These are phyloP conservation scores for Malassezia yamatoensis DNA, from an alignment of 1,284 basidiomycete genomes.

Conservation along the genomic window DNA sequence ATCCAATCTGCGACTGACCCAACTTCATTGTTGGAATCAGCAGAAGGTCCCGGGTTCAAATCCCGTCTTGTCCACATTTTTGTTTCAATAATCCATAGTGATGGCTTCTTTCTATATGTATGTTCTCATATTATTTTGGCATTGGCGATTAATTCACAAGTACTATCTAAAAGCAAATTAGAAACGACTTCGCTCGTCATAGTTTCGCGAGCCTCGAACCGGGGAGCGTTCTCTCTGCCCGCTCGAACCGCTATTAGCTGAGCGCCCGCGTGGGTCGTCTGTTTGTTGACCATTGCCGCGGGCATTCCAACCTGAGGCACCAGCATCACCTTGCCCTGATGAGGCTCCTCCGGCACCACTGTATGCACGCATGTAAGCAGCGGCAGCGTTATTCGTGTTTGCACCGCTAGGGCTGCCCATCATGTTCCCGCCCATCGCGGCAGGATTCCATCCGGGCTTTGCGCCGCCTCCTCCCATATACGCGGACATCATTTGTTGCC, in stretches of 20 bases:
- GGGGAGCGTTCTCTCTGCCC: constrained; percentile 17
- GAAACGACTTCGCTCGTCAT: constrained; percentile 18
- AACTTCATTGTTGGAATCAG: constrained; percentile 11
- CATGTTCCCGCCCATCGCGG: constrained; percentile 5
- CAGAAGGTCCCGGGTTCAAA: constrained; percentile 23
- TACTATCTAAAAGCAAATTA: not conserved
- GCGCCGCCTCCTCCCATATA: constrained; percentile 19
- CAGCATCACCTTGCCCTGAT: not conserved
- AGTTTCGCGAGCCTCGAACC: constrained; percentile 14
- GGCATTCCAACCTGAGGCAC: not conserved
- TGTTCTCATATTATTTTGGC: not conserved
- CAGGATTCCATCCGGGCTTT: constrained; percentile 9
- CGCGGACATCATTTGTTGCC: constrained; percentile 42
- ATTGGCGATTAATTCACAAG: too few relatives aligned
- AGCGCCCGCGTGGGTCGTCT: constrained; percentile 1
- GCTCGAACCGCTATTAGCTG: not conserved
- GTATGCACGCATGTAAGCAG: constrained; percentile 10
- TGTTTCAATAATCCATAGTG: not conserved
- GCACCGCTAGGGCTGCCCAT: not conserved
- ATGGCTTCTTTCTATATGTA: not conserved
- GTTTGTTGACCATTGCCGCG: not conserved
- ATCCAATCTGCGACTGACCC: constrained; percentile 10
- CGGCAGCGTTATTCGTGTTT: not conserved
- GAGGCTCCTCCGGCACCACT: not conserved
- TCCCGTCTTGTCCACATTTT: constrained; percentile 19